Conservation (phyloP, 2,329 filamentous ascomycete genomes). For the Scorias spongiosa region DNA sequence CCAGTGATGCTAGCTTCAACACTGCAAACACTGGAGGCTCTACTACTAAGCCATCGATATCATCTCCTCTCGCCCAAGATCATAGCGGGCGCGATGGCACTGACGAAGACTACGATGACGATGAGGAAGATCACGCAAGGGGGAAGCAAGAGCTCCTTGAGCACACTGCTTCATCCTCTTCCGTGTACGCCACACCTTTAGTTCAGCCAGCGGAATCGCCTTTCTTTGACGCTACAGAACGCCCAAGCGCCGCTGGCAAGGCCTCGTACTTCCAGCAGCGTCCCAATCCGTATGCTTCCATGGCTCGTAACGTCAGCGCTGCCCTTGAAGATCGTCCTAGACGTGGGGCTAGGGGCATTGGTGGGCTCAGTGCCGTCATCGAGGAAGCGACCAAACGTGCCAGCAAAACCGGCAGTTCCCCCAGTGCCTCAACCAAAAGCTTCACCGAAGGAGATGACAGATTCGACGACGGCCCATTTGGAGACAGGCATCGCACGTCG, state of each 20-base stretch:
- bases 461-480: constrained; percentile 19
- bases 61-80: constrained; percentile 16
- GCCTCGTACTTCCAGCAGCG: constrained; percentile 2
- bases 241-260: constrained; percentile 5
- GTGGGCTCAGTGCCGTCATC: constrained; percentile 28
- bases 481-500: constrained; percentile 12
- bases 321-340: constrained; percentile 7
- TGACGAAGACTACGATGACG: constrained; percentile 16
- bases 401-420: constrained; percentile 11
- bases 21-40: background rate
- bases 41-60: constrained; percentile 11
- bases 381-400: constrained; percentile 29
- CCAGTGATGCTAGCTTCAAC: constrained; percentile 2
- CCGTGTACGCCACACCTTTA: constrained; percentile 4
- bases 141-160: constrained; percentile 14
- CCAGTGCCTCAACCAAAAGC: constrained; percentile 6
- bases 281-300: constrained; percentile 25
- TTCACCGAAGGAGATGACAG: constrained; percentile 11
- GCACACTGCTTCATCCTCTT: background rate
- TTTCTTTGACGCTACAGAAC: constrained; percentile 20
- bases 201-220: constrained; percentile 16
- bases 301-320: constrained; percentile 15
- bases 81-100: constrained; percentile 5
- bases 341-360: constrained; percentile 9
- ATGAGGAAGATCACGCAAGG: constrained; percentile 17